These are phyloP conservation scores for Phytophthora sojae DNA, from an alignment of 352 stramenopile species.

Conservation along the genomic window DNA sequence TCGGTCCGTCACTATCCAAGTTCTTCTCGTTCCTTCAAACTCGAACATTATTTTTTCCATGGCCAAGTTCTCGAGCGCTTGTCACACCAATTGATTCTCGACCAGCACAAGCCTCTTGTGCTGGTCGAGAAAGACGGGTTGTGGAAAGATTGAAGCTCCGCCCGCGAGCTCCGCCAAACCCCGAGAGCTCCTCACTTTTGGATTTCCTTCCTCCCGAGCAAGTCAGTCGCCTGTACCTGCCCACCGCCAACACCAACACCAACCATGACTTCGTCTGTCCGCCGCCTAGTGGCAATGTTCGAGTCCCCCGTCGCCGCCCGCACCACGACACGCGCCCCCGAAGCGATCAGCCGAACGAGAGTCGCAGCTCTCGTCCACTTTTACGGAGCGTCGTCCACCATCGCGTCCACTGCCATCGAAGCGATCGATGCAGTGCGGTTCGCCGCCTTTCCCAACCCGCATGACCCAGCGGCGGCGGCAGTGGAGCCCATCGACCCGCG, in stretches of 20 bases:
- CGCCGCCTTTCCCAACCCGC: not conserved
- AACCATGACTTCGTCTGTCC: not conserved
- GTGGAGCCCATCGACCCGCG: not conserved
- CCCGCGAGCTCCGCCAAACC: too few relatives aligned
- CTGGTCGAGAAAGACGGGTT: too few relatives aligned
- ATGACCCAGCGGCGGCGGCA: not conserved
- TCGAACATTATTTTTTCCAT: too few relatives aligned
- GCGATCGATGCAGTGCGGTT: not conserved
- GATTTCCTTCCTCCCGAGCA: not conserved
- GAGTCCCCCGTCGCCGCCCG: not conserved
- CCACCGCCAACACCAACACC: not conserved
- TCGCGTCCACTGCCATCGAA: not conserved
- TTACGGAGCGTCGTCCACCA: not conserved
- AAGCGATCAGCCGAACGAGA: not conserved
- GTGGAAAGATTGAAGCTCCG: too few relatives aligned
- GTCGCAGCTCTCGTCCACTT: not conserved
- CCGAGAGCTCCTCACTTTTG: not conserved
- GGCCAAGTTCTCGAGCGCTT: too few relatives aligned
- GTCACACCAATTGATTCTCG: too few relatives aligned
- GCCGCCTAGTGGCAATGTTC: not conserved
- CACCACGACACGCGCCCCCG: not conserved
- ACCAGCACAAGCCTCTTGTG: too few relatives aligned
- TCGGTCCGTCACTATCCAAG: too few relatives aligned
- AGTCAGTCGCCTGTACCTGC: not conserved
- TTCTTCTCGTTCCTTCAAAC: too few relatives aligned